Conservation (phyloP, 257 asterid genomes). For the Solanum chmielewskii region DNA sequence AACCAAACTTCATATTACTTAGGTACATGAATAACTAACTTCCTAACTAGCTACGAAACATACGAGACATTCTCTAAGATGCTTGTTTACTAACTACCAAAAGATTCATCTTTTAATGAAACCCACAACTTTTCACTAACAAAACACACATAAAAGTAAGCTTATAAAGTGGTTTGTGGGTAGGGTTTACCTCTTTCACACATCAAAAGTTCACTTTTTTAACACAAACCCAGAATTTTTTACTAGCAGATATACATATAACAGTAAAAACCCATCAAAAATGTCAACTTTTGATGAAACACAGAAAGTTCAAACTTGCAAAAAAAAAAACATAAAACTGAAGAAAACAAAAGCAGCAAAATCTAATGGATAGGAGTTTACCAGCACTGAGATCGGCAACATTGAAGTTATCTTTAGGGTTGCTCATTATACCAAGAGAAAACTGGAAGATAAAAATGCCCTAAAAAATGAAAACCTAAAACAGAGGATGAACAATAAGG, state of each 20-base stretch:
- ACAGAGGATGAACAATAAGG: background rate
- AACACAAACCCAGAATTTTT: background rate
- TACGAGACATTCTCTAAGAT: background rate
- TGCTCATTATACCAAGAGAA: constrained; percentile 5
- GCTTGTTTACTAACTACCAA: background rate
- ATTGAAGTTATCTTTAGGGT: constrained; percentile 17
- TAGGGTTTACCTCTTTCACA: background rate
- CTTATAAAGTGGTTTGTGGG: background rate
- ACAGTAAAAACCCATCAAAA: background rate
- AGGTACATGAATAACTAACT: background rate
- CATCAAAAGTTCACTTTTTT: background rate
- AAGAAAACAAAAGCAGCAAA: background rate
- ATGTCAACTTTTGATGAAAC: background rate
- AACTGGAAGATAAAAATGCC: background rate
- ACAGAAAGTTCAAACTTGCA: background rate
- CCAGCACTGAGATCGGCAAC: constrained; percentile 35
- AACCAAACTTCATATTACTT: background rate
- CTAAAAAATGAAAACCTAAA: background rate
- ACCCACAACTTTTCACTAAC: background rate
- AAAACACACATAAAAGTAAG: background rate
- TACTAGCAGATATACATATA: background rate
- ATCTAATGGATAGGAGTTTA: background rate
- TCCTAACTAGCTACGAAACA: background rate
- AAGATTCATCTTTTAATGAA: background rate
- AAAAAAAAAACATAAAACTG: background rate